These are phyloP conservation scores for Xanthoconium purpureum DNA, from an alignment of 768 basidiomycete species.

Conservation along the genomic window DNA sequence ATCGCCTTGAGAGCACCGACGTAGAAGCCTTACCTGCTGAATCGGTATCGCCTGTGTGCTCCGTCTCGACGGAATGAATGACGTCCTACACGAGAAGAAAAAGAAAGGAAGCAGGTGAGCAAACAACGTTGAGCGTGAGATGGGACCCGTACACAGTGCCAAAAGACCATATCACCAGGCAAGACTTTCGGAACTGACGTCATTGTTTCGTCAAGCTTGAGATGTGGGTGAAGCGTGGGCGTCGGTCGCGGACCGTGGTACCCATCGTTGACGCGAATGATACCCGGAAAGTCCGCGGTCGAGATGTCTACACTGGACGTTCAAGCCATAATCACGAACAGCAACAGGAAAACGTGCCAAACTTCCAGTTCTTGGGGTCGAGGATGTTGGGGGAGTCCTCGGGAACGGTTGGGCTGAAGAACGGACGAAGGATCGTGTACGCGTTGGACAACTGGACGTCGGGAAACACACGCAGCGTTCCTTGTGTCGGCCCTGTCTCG, in stretches of 20 bases:
- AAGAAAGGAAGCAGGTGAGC: slow-evolving; percentile 2
- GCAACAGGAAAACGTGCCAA: slow-evolving; percentile 32
- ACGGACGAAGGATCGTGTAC: slow-evolving; percentile 72
- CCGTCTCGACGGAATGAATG: slow-evolving; percentile 45
- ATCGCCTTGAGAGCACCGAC: neutral
- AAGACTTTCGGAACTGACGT: slow-evolving; percentile 65
- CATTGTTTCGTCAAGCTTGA: slow-evolving; percentile 63
- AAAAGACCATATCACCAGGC: slow-evolving; percentile 78
- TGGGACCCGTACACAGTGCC: slow-evolving; percentile 54
- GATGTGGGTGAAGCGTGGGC: slow-evolving; percentile 60
- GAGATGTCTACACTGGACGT: slow-evolving; percentile 39
- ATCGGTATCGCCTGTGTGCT: slow-evolving; percentile 52
- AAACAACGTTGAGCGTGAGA: neutral
- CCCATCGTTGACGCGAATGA: slow-evolving; percentile 25
- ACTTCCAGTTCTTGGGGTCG: slow-evolving; percentile 52
- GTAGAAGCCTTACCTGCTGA: slow-evolving; percentile 45
- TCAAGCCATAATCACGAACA: slow-evolving; percentile 18
- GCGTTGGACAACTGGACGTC: slow-evolving; percentile 64
- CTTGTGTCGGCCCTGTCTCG: slow-evolving; percentile 66
- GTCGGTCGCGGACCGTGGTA: slow-evolving; percentile 47
- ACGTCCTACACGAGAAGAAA: slow-evolving; percentile 34
- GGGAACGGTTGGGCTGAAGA: slow-evolving; percentile 56
- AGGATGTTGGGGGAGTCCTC: slow-evolving; percentile 41
- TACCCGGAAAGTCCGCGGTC: slow-evolving; percentile 52
- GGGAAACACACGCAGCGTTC: slow-evolving; percentile 68